Conservation (phyloP, 495 filamentous ascomycete genomes). For the Penicillium manginii region DNA sequence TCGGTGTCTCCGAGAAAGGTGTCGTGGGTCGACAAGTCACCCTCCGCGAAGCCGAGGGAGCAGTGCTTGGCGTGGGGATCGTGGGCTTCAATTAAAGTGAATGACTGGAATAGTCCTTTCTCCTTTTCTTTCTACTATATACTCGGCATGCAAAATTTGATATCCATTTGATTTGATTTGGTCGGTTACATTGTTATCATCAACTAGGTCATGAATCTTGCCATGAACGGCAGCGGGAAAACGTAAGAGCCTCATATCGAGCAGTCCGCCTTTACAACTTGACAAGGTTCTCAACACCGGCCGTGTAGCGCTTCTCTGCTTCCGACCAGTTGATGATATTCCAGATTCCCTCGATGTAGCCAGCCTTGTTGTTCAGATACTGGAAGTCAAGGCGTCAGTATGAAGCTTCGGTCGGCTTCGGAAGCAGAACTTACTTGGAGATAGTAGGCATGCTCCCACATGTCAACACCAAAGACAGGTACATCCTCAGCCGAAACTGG, state of each 20-base stretch:
- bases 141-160: conserved; percentile 5
- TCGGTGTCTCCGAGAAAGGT: conserved; percentile 51
- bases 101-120: background rate
- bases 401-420: background rate
- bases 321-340: conserved; percentile 95
- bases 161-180: conserved; percentile 9
- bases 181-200: background rate
- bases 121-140: background rate
- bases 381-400: conserved; percentile 41
- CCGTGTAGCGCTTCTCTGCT: conserved; percentile 75
- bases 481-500: conserved; percentile 75
- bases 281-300: conserved; percentile 33
- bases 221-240: background rate
- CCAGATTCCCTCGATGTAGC: conserved; percentile 93
- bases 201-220: background rate
- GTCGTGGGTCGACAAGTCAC: conserved; percentile 46
- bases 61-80: conserved; percentile 38
- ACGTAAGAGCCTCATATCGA: background rate
- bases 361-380: conserved; percentile 96
- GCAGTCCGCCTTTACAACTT: conserved; percentile 20
- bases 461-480: conserved; percentile 89
- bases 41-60: conserved; percentile 29
- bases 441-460: conserved; percentile 92
- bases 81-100: conserved; percentile 42
- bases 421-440: conserved; percentile 44